Evolutionary conservation across 2,329 filamentous ascomycete genomes (phyloP), one percentile per base, ranked within the genome.

Genomic region (Pseudogymnoascus sp.): DNA sequence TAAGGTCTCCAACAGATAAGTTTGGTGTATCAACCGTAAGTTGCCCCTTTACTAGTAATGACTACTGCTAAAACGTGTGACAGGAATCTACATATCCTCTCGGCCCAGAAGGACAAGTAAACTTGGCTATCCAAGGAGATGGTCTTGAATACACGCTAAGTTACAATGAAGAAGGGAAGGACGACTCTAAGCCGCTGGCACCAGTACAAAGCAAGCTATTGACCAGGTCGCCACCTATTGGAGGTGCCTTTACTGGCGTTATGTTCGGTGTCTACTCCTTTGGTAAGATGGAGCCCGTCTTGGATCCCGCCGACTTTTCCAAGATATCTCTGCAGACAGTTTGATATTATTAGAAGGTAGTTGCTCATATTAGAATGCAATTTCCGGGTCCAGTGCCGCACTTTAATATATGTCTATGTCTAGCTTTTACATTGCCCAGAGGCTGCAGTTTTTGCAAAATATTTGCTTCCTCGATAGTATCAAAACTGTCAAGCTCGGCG

Each of bases 191-290:
- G 30, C 3, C 26, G 9, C 26, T 52, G 1, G 45, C 45, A 18
- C 26, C 45, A 28, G 56, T 65, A 5, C 19, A 35, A 34, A 61
- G 48, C 23, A 35, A 60, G 19, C 18, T 28, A 4, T 56, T 65
- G 61, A 65, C 64, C 12, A 57, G 35, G 10, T 41, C 59, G n/a
- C 64, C 64, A 10, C 64, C 64, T 9, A 55, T 65, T 34, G 64
- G 64, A 13, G 55, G 48, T 23, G 21, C 59, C 2, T 65, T 65
- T 41, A 60, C 60, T 10, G 64, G 64, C 10, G 61, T 63, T 56
- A 61, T 65, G 63, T 58, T 65, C 5, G 64, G 64, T 2, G 19
- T 64, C 3, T 65, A 65, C 39, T 57, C 62, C 21, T 65, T 60
- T 30, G 34, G 60, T 4, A 65, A 67, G n/a, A 62, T 60, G 7